Conservation (phyloP, 2,329 filamentous ascomycete species). For the Zymoseptoria crescenta region DNA sequence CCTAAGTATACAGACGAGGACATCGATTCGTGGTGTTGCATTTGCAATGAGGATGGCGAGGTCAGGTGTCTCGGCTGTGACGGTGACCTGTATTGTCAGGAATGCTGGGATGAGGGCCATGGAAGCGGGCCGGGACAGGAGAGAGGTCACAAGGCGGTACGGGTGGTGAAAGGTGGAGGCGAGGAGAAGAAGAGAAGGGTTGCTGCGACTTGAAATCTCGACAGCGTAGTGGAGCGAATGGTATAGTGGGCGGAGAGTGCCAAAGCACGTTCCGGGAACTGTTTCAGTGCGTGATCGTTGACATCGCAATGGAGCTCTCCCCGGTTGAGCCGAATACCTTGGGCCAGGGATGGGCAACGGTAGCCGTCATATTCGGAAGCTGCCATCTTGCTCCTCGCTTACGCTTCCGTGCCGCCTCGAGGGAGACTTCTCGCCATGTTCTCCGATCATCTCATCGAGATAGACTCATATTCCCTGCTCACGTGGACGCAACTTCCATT, state of each 20-base stretch:
- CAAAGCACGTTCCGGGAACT: no score
- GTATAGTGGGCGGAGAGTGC: no score
- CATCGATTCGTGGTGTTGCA: constrained; percentile 69
- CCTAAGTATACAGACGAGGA: constrained; percentile 58
- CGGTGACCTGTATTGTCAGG: constrained; percentile 62
- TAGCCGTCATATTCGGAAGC: no score
- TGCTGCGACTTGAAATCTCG: neutral
- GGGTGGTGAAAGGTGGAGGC: constrained; percentile 6
- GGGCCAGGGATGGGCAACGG: no score
- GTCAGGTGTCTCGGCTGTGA: constrained; percentile 66
- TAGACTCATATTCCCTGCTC: neutral
- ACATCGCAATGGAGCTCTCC: no score
- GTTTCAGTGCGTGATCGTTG: no score
- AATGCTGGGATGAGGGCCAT: constrained; percentile 78
- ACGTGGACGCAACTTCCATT: neutral
- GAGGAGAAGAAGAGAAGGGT: neutral
- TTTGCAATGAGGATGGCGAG: constrained; percentile 71
- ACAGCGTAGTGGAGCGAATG: neutral
- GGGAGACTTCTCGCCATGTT: no score
- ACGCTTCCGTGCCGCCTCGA: no score
- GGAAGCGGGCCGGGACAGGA: constrained; percentile 64
- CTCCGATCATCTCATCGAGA: no score
- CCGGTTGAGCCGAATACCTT: no score
- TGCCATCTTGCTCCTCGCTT: no score
- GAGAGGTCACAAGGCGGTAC: constrained; percentile 57